Evolutionary conservation across 2,329 filamentous ascomycete genomes (phyloP).

Genomic region (Cladorrhinum sp.): DNA sequence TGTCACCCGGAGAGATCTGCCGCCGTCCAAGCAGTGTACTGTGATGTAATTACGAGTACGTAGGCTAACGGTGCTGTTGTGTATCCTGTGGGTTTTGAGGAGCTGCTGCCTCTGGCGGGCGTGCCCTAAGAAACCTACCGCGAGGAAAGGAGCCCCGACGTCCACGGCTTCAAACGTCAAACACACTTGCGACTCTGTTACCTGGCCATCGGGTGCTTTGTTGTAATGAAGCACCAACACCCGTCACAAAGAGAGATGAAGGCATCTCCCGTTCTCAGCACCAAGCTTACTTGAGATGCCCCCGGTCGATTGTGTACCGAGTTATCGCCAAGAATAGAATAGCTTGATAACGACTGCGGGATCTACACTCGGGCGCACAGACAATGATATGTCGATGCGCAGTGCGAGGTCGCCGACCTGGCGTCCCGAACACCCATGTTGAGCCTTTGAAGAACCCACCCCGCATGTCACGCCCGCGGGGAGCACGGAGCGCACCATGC

Average conservation of each 20-base stretch:
- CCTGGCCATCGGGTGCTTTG: neutral
- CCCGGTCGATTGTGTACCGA: neutral
- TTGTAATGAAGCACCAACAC: neutral
- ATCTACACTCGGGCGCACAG: slow-evolving; percentile 18
- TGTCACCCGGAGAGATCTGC: neutral
- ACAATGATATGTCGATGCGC: slow-evolving; percentile 9
- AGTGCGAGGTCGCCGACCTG: slow-evolving; percentile 21
- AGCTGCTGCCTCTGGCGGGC: neutral
- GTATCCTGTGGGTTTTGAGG: neutral
- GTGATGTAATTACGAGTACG: neutral
- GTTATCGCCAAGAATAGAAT: neutral
- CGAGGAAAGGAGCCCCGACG: neutral
- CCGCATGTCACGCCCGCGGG: neutral
- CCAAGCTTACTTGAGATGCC: neutral
- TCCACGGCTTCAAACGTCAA: neutral
- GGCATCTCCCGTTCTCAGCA: neutral
- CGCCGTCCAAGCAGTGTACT: neutral
- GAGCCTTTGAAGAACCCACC: neutral
- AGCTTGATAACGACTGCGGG: slow-evolving; percentile 8
- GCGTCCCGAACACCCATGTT: slow-evolving; percentile 11
- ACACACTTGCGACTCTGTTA: neutral
- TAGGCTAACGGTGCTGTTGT: neutral
- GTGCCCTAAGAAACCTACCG: neutral
- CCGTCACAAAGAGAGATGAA: neutral
- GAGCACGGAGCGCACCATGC: neutral